Conservation (phyloP, 345 rosid species). For the Brassica rapa region DNA sequence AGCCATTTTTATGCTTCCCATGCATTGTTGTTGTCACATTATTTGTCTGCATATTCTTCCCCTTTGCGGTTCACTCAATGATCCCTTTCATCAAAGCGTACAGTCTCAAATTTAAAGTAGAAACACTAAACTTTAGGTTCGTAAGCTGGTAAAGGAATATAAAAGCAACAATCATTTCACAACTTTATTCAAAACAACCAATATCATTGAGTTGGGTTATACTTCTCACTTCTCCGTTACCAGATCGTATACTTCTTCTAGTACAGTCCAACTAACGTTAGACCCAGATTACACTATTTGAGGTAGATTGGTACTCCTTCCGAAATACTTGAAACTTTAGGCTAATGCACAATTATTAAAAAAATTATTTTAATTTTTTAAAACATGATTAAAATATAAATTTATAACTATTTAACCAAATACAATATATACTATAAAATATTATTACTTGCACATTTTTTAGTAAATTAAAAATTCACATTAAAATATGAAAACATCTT, state of each 20-base stretch:
- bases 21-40: slow-evolving; percentile 35
- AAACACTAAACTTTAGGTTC: neutral
- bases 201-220: neutral
- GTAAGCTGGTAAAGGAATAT: neutral
- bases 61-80: slow-evolving; percentile 9
- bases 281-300: neutral
- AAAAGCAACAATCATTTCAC: neutral
- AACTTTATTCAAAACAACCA: neutral
- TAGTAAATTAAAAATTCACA: too few species aligned
- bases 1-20: slow-evolving; percentile 32
- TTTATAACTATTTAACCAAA: too few species aligned
- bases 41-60: slow-evolving; percentile 31
- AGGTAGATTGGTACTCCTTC: neutral
- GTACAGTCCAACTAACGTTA: neutral
- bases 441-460: too few species aligned
- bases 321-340: too few species aligned
- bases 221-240: slow-evolving; percentile 10
- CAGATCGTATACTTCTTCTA: neutral
- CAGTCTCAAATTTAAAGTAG: neutral
- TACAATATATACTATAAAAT: too few species aligned
- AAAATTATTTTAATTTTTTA: too few species aligned
- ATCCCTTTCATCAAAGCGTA: slow-evolving; percentile 5
- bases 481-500: too few species aligned
- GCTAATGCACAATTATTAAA: too few species aligned
- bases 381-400: too few species aligned